Conservation (phyloP, 768 basidiomycete genomes). For the Phylloporus sp. region DNA sequence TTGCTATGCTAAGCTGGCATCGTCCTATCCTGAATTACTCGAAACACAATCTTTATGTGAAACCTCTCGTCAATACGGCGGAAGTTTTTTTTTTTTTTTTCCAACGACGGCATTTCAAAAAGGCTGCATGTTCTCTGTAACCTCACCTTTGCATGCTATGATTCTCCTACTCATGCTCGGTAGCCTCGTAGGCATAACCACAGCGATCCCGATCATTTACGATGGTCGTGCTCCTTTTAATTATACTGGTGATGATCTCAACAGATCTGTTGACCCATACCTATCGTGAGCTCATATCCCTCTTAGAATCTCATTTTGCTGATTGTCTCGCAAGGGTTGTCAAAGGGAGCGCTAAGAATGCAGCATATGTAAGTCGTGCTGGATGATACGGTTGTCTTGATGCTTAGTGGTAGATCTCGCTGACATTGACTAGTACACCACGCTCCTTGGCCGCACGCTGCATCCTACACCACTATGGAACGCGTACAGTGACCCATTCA, state of each 20-base stretch:
- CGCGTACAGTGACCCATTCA: neutral
- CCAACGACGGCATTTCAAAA: too few relatives aligned
- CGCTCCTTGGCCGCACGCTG: slow-evolving; percentile 35
- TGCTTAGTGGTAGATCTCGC: neutral
- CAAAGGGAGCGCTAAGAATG: slow-evolving; percentile 44
- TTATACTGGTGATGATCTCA: slow-evolving; percentile 40
- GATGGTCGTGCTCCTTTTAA: slow-evolving; percentile 52
- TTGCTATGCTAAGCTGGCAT: too few relatives aligned
- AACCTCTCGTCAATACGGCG: too few relatives aligned
- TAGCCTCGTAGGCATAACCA: neutral
- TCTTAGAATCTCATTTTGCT: neutral
- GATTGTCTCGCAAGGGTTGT: slow-evolving; percentile 40
- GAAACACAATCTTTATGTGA: too few relatives aligned
- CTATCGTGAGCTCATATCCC: slow-evolving; percentile 42
- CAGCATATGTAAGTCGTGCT: slow-evolving; percentile 39
- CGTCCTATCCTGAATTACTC: too few relatives aligned
- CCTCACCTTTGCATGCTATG: neutral
- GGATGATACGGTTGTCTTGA: too few relatives aligned
- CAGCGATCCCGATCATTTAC: slow-evolving; percentile 39
- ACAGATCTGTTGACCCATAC: slow-evolving; percentile 48
- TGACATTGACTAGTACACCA: slow-evolving; percentile 37
- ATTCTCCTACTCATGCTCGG: neutral
- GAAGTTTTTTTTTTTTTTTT: too few relatives aligned
- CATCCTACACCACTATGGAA: slow-evolving; percentile 52
- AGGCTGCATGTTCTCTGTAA: too few relatives aligned